Base-by-base conservation (phyloP, 2,329 filamentous ascomycete species). In the Sporothrix brunneoviolacea region DNA sequence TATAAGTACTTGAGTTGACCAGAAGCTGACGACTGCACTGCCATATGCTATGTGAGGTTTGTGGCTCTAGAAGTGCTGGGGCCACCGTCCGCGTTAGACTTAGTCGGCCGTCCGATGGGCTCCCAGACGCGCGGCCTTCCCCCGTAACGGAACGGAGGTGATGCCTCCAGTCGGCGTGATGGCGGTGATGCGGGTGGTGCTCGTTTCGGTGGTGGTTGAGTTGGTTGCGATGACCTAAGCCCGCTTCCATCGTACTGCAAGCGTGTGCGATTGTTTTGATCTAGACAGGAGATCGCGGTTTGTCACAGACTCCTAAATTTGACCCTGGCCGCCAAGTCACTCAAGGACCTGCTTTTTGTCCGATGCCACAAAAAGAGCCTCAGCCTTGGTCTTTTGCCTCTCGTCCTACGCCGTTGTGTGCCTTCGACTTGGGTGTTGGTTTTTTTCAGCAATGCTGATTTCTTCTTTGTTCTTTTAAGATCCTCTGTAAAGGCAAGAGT, bases 31-130 rank as follows among this genome's bases (percentile, higher is more conserved):
- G 27, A 33, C 27, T n/a, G 19, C n/a, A 28, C 4, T 37, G 42
- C 48, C 33, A 42, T 10, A 22, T 27, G 33, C 41, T 36, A 18
- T 28, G 45, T 4, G 12, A 8, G 16, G 41, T n/a, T 12, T 18
- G 30, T 4, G 41, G 7, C 16, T 12, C 35, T 2, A 7, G 16
- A 12, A 7, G 21, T 9, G 37, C 13, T 12, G 24, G 39, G 6
- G 44, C 18, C 8, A n/a, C 19, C 18, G 33, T 10, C 43, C 16
- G 43, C 8, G 42, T 18, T 33, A 41, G 21, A 39, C 24, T 32
- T 32, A 18, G 15, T 8, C 19, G 30, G 36, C 40, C 51, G 44
- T 55, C 53, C 47, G 30, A 55, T 38, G 40, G 33, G 18, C 32
- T 43, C 12, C 13, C 12, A 30, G 54, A 41, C 49, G 36, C 54